A percentile compares a stretch with the other conserved stretches of the same genome.
Evolutionary conservation across 441 rosid genomes (phyloP).

Genomic region (Mallotus repandus): DNA sequence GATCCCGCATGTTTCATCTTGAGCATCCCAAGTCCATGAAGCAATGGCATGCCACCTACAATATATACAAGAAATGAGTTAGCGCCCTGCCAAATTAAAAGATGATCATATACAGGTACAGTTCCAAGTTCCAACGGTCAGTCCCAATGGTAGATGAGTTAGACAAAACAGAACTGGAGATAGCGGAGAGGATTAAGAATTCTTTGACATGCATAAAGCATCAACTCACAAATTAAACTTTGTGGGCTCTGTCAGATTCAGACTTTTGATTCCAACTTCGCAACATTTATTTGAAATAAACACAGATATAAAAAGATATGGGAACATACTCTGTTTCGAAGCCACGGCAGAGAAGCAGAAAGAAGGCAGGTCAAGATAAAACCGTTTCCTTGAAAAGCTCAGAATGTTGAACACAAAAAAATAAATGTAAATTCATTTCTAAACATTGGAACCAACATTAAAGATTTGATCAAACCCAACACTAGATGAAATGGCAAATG

Average conservation of each 20-base stretch:
- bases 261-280: neutral
- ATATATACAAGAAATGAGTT: neutral
- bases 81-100: neutral
- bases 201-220: neutral
- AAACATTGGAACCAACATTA: neutral
- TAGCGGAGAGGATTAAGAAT: neutral
- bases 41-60: constrained; percentile 89
- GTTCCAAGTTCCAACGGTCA: neutral
- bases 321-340: constrained; percentile 47
- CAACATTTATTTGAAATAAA: neutral
- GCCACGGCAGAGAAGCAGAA: constrained; percentile 12
- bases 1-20: constrained; percentile 94
- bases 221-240: neutral
- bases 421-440: neutral
- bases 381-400: constrained; percentile 14
- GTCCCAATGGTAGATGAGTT: neutral
- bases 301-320: constrained; percentile 5
- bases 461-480: neutral
- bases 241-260: neutral
- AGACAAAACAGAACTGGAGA: neutral
- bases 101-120: neutral
- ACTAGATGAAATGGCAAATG: neutral
- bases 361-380: constrained; percentile 40
- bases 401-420: neutral
- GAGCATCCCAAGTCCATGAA: constrained; percentile 97